phyloP scores from a whole-genome alignment of 176 grass and related monocot genomes.

The Metroxylon sagu region DNA sequence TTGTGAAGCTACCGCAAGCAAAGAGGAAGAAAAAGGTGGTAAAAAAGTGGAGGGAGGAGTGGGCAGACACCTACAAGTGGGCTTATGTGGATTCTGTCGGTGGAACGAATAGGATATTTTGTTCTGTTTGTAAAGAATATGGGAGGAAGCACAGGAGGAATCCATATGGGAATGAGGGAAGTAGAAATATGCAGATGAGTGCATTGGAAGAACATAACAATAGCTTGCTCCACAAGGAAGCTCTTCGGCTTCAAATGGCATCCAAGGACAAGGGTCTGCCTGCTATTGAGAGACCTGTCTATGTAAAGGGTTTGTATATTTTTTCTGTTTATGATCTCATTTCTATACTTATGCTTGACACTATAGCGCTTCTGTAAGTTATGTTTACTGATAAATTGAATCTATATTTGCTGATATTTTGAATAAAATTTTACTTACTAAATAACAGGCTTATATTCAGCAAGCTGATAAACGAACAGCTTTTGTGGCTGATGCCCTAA shows the following conservation, averaged over 20 bases:
- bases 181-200: conserved; percentile 99
- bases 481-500: no score
- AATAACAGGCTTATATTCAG: no score
- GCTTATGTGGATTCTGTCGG: conserved; percentile 85
- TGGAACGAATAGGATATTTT: conserved; percentile 80
- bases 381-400: no score
- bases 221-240: conserved; percentile 97
- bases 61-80: conserved; percentile 97
- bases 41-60: conserved; percentile 96
- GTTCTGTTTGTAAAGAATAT: conserved; percentile 92
- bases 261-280: conserved; percentile 73
- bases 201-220: conserved; percentile 98
- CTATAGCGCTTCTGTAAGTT: no score
- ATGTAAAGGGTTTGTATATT: conserved; percentile 76
- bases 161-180: conserved; percentile 95
- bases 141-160: conserved; percentile 94
- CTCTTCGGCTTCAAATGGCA: conserved; percentile 65
- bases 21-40: conserved; percentile 99
- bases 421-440: no score
- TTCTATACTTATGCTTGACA: no score
- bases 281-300: conserved; percentile 51
- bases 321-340: background rate
- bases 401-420: no score
- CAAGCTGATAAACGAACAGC: no score
- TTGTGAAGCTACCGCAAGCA: conserved; percentile 38